Evolutionary conservation across 2,329 filamentous ascomycete species (phyloP).

Genomic region (Magnaporthiopsis incrustans): DNA sequence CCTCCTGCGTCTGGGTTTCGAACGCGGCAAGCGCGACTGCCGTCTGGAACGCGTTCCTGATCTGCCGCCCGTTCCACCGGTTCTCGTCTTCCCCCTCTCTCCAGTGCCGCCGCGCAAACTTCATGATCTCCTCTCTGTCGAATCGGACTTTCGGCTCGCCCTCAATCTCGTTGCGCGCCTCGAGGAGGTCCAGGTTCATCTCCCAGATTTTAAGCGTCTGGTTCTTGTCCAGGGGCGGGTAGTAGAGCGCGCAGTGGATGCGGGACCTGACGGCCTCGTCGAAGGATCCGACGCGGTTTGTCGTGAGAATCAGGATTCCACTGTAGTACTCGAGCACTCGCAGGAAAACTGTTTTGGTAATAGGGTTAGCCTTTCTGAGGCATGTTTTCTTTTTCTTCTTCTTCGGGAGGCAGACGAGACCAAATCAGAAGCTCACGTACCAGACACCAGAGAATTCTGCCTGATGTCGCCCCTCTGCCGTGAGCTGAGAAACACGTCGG

Average conservation of each 20-base stretch:
- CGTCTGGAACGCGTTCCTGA: slow-evolving; percentile 24
- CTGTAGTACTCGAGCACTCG: slow-evolving; percentile 9
- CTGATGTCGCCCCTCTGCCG: slow-evolving; percentile 16
- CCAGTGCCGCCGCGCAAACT: slow-evolving; percentile 14
- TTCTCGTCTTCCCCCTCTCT: slow-evolving; percentile 7
- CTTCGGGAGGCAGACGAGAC: no score
- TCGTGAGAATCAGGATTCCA: slow-evolving; percentile 9
- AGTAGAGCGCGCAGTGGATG: slow-evolving; percentile 7
- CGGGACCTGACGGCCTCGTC: slow-evolving; percentile 10
- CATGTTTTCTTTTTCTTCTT: no score
- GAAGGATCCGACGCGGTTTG: slow-evolving; percentile 8
- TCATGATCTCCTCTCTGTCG: slow-evolving; percentile 15
- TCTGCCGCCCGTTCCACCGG: slow-evolving; percentile 26
- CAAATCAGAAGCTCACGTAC: background rate
- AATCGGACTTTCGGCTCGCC: slow-evolving; percentile 11
- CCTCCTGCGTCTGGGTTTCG: slow-evolving; percentile 12
- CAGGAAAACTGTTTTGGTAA: slow-evolving; percentile 4
- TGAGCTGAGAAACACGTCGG: slow-evolving; percentile 17
- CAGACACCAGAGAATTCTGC: slow-evolving; percentile 25
- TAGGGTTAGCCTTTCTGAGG: background rate
- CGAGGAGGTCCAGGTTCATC: background rate
- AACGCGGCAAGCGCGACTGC: slow-evolving; percentile 12
- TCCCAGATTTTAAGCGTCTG: slow-evolving; percentile 2
- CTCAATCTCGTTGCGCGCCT: background rate
- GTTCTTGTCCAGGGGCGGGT: slow-evolving; percentile 6